Evolutionary conservation across 345 rosid genomes (phyloP).

Genomic region (Arabidopsis arenosa): DNA sequence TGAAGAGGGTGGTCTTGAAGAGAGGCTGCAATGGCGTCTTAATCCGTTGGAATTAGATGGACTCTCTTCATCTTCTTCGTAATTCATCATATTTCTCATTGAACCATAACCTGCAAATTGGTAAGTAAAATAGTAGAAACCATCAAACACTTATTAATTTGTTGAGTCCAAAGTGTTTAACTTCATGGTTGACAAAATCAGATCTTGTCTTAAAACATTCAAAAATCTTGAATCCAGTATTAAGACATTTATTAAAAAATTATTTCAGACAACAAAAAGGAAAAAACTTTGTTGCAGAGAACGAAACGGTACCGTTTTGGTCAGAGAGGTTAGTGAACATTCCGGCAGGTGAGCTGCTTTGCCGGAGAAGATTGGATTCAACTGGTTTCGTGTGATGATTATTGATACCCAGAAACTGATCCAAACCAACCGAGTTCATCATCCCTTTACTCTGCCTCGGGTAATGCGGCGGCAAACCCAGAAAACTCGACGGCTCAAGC

Average conservation of each 20-base stretch:
- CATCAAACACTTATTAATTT: not conserved
- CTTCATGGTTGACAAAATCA: slow-evolving; percentile 21
- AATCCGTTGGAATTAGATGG: slow-evolving; percentile 52
- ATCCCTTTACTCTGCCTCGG: slow-evolving; percentile 63
- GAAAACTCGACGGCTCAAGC: slow-evolving; percentile 49
- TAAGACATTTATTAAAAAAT: not conserved
- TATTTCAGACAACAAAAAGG: not conserved
- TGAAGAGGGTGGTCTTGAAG: slow-evolving; percentile 71
- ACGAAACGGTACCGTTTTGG: slow-evolving; percentile 45
- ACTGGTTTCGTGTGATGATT: slow-evolving; percentile 51
- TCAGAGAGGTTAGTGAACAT: slow-evolving; percentile 61
- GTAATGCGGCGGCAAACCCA: slow-evolving; percentile 81
- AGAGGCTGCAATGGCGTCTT: slow-evolving; percentile 64
- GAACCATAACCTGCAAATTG: slow-evolving; percentile 61
- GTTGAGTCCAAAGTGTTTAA: slow-evolving; percentile 22
- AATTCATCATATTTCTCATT: slow-evolving; percentile 56
- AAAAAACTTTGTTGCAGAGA: not conserved
- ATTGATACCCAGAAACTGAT: slow-evolving; percentile 53
- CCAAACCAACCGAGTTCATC: slow-evolving; percentile 56
- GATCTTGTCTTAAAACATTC: slow-evolving; percentile 28
- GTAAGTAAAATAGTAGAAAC: slow-evolving; percentile 34
- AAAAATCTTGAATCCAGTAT: not conserved
- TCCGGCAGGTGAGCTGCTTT: slow-evolving; percentile 87
- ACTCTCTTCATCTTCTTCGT: slow-evolving; percentile 57
- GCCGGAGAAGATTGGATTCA: slow-evolving; percentile 63